Percentiles rank a stretch among this genome's conserved stretches.
Conservation (phyloP, 768 basidiomycete genomes). For the Panaeolus papilionaceus region DNA sequence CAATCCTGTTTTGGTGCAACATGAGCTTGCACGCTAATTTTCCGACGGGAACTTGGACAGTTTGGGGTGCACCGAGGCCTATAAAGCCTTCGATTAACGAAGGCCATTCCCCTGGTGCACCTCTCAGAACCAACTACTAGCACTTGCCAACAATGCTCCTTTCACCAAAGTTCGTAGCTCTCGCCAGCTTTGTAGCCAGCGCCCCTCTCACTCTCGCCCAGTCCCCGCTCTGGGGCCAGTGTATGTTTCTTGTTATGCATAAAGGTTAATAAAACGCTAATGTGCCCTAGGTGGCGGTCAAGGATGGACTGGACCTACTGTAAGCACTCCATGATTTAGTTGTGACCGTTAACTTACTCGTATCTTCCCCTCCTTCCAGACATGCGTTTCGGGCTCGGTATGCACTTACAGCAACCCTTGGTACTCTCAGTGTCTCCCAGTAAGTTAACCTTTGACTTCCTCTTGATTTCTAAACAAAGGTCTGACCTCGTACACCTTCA, state of each 20-base stretch:
- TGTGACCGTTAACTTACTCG: not conserved
- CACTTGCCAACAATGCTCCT: not conserved
- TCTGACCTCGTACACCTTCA: not conserved
- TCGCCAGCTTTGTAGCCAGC: not conserved
- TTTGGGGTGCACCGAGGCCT: not conserved
- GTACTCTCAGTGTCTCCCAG: constrained; percentile 52
- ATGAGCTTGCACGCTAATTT: not conserved
- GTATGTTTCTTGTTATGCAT: constrained; percentile 19
- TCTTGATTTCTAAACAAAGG: not conserved
- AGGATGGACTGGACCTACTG: constrained; percentile 38
- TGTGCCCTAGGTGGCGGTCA: constrained; percentile 28
- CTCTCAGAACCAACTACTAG: not conserved
- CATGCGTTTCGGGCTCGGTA: constrained; percentile 43
- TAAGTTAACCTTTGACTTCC: constrained; percentile 13
- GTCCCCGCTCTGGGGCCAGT: constrained; percentile 30
- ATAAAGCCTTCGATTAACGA: not conserved
- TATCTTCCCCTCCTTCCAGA: constrained; percentile 24
- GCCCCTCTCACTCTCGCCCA: constrained; percentile 24
- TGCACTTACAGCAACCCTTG: constrained; percentile 46
- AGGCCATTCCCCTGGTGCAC: no score
- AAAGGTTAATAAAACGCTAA: not conserved
- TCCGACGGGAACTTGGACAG: not conserved
- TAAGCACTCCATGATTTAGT: constrained; percentile 19
- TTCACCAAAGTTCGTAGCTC: constrained; percentile 2
- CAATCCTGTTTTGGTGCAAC: not conserved